Percentiles rank a stretch among this genome's conserved stretches.
phyloP scores from a whole-genome alignment of 2,329 filamentous ascomycete species.

The Chaetomium globosum region DNA sequence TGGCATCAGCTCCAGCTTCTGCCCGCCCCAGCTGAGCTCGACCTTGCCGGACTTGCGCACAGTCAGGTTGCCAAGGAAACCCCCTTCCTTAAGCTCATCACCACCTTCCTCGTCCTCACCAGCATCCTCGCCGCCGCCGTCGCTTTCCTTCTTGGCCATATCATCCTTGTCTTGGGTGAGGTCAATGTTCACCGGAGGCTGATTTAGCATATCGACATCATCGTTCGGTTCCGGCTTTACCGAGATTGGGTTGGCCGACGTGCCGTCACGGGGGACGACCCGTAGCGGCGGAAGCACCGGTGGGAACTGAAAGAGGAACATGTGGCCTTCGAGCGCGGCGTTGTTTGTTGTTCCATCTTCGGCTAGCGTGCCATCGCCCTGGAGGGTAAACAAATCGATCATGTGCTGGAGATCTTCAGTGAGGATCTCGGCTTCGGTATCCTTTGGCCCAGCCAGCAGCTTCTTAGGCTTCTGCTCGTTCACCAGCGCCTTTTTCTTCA shows the following conservation, averaged over 20 bases:
- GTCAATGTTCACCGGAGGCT: constrained; percentile 45
- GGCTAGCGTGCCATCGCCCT: constrained; percentile 30
- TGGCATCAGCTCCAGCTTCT: constrained; percentile 56
- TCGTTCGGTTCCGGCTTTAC: constrained; percentile 49
- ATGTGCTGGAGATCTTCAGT: constrained; percentile 41
- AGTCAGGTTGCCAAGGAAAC: constrained; percentile 62
- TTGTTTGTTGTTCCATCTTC: constrained; percentile 26
- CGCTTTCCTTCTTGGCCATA: constrained; percentile 38
- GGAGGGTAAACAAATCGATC: constrained; percentile 40
- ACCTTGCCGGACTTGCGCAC: constrained; percentile 65
- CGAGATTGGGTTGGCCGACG: constrained; percentile 36
- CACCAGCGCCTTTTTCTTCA: constrained; percentile 40
- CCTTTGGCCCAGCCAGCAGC: constrained; percentile 30
- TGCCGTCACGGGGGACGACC: constrained; percentile 31
- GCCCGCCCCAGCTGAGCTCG: constrained; percentile 65
- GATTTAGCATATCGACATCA: constrained; percentile 46
- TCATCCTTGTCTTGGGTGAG: constrained; percentile 43
- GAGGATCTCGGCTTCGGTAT: constrained; percentile 41
- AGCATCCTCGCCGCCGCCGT: constrained; percentile 33
- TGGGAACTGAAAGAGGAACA: constrained; percentile 68
- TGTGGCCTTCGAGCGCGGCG: constrained; percentile 52
- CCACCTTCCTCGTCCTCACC: constrained; percentile 33
- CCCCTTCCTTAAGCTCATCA: constrained; percentile 51
- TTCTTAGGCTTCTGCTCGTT: constrained; percentile 29
- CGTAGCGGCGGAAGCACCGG: constrained; percentile 61